Conservation (phyloP, 495 filamentous ascomycete species). For the Talaromyces liani region DNA sequence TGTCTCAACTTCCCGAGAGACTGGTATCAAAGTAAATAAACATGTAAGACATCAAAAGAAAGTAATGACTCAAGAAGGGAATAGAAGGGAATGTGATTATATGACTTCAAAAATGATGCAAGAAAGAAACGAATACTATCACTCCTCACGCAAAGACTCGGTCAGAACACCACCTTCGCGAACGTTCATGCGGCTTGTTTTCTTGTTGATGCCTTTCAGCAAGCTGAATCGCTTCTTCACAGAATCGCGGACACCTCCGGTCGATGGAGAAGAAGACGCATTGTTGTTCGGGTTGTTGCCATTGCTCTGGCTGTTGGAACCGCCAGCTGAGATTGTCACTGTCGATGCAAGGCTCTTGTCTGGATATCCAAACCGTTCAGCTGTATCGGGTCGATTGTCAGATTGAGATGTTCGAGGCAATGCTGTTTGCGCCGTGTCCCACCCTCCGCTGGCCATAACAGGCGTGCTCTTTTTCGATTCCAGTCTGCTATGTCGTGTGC, state of each 20-base stretch:
- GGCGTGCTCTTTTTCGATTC: slow-evolving; percentile 10
- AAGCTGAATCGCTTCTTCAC: slow-evolving; percentile 41
- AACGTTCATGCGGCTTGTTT: slow-evolving; percentile 39
- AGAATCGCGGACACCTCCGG: slow-evolving; percentile 32
- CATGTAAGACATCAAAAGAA: slow-evolving; percentile 13
- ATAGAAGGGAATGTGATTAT: slow-evolving; percentile 8
- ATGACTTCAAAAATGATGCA: slow-evolving; percentile 5
- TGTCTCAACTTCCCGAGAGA: slow-evolving; percentile 7
- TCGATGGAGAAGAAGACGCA: slow-evolving; percentile 6
- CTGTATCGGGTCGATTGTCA: slow-evolving; percentile 6
- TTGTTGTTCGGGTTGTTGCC: neutral
- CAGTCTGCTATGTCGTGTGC: slow-evolving; percentile 4
- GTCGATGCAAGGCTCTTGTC: neutral
- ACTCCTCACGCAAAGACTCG: slow-evolving; percentile 30
- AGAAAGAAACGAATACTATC: slow-evolving; percentile 7
- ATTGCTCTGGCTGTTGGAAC: slow-evolving; percentile 10
- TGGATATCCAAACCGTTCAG: slow-evolving; percentile 3
- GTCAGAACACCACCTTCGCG: slow-evolving; percentile 17
- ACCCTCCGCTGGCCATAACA: slow-evolving; percentile 1
- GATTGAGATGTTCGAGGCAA: slow-evolving; percentile 8
- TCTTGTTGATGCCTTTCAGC: slow-evolving; percentile 37
- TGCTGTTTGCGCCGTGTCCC: slow-evolving; percentile 4
- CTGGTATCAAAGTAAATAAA: slow-evolving; percentile 12
- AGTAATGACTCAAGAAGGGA: slow-evolving; percentile 7
- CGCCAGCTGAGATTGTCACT: neutral